Conservation (phyloP, 2,329 filamentous ascomycete genomes). For the Colletotrichum trifolii region DNA sequence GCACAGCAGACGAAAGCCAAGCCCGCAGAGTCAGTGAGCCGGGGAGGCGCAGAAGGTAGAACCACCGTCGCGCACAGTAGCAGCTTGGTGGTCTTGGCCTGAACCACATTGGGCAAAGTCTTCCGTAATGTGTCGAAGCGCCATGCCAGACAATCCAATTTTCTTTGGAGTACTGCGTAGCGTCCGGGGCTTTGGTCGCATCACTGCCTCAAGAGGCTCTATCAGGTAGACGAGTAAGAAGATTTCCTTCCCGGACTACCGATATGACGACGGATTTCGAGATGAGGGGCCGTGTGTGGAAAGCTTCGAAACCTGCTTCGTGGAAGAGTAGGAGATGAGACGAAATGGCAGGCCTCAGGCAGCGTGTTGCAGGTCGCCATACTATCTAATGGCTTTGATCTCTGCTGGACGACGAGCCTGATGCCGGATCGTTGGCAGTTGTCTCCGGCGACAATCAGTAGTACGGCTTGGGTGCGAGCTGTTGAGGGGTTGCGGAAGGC, state of each 20-base stretch:
- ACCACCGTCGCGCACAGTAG: slow-evolving; percentile 28
- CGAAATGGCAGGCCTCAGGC: neutral
- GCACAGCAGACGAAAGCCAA: slow-evolving; percentile 16
- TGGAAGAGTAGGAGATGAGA: slow-evolving; percentile 12
- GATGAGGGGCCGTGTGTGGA: slow-evolving; percentile 12
- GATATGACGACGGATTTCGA: slow-evolving; percentile 16
- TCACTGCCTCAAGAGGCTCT: slow-evolving; percentile 8
- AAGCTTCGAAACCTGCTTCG: slow-evolving; percentile 20
- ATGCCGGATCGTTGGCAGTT: too few relatives aligned
- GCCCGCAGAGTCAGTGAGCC: slow-evolving; percentile 22
- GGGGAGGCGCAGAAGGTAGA: slow-evolving; percentile 29
- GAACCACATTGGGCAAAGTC: too few relatives aligned
- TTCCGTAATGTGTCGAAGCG: neutral
- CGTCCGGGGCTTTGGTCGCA: slow-evolving; percentile 14
- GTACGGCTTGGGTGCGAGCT: too few relatives aligned
- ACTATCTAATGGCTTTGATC: too few relatives aligned
- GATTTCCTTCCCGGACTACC: slow-evolving; percentile 20
- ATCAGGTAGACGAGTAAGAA: neutral
- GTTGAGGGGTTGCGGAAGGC: too few relatives aligned
- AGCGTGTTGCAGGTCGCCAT: too few relatives aligned
- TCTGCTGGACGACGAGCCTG: too few relatives aligned
- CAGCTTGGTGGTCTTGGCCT: slow-evolving; percentile 13
- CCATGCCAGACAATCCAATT: neutral
- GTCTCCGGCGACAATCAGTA: too few relatives aligned
- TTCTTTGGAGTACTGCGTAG: neutral